phyloP scores from a whole-genome alignment of 1,284 basidiomycete genomes.

The Taiwanofungus camphoratus region DNA sequence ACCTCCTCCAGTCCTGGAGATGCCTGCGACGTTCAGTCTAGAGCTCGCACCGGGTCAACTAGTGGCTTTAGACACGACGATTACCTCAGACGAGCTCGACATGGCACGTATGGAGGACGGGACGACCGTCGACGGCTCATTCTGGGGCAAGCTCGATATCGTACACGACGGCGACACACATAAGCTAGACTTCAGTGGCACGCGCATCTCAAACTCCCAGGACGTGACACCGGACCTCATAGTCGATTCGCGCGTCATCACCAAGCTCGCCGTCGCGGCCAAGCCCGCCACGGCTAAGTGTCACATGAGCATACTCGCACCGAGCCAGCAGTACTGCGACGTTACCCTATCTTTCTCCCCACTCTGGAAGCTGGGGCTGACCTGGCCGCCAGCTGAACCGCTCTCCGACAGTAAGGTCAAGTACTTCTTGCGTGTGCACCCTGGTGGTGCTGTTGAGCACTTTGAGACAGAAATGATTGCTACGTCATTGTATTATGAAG shows the following conservation, averaged over 20 bases:
- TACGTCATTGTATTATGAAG: constrained; percentile 77
- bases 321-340: constrained; percentile 69
- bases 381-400: constrained; percentile 70
- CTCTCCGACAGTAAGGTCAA: constrained; percentile 57
- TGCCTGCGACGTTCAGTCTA: constrained; percentile 76
- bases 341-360: constrained; percentile 62
- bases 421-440: constrained; percentile 73
- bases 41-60: constrained; percentile 70
- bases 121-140: constrained; percentile 71
- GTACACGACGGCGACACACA: constrained; percentile 71
- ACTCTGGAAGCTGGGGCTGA: constrained; percentile 63
- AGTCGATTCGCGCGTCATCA: constrained; percentile 69
- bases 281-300: constrained; percentile 72
- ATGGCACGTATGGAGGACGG: constrained; percentile 86
- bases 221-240: constrained; percentile 60
- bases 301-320: constrained; percentile 64
- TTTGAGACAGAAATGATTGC: constrained; percentile 71
- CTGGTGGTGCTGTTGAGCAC: constrained; percentile 74
- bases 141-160: constrained; percentile 80
- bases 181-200: constrained; percentile 74
- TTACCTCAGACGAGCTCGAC: constrained; percentile 71
- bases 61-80: constrained; percentile 69
- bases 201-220: constrained; percentile 54
- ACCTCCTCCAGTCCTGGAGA: constrained; percentile 77
- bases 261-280: constrained; percentile 62